Percentiles rank a stretch among this genome's conserved stretches.
These are phyloP conservation scores for Fusarium xylarioides DNA, from an alignment of 2,329 filamentous ascomycete genomes.

Conservation along the genomic window DNA sequence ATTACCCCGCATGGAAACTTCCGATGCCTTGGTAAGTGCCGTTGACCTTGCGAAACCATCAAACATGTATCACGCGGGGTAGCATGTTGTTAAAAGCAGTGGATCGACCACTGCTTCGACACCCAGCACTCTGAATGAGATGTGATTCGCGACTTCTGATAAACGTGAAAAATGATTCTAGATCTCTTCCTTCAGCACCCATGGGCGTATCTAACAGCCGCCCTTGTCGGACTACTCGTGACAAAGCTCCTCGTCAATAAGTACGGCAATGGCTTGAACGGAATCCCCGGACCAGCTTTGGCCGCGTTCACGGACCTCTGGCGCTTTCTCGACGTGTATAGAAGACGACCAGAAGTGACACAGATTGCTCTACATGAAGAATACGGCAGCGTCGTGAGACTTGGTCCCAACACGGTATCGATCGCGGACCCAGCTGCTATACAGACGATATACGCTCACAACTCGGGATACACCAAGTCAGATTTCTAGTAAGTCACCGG, in stretches of 20 bases:
- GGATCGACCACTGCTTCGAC: not conserved
- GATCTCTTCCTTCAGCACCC: not conserved
- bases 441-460: slow-evolving; percentile 12
- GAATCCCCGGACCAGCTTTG: slow-evolving; percentile 3
- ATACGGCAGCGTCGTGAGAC: slow-evolving; percentile 10
- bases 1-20: not conserved
- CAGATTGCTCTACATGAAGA: slow-evolving; percentile 20
- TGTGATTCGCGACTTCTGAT: too few species aligned
- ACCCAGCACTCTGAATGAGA: not conserved
- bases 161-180: not conserved
- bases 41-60: not conserved
- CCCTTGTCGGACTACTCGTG: not conserved
- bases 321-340: slow-evolving; percentile 16
- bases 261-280: slow-evolving; percentile 6
- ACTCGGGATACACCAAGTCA: slow-evolving; percentile 15
- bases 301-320: slow-evolving; percentile 11
- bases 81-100: not conserved
- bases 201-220: not conserved
- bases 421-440: slow-evolving; percentile 8
- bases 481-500: not conserved
- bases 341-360: slow-evolving; percentile 12
- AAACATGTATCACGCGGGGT: not conserved
- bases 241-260: slow-evolving; percentile 4
- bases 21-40: not conserved
- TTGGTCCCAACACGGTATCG: slow-evolving; percentile 8